These are phyloP conservation scores for Yarrowia divulgata DNA, from an alignment of 805 yeast species.

Conservation along the genomic window DNA sequence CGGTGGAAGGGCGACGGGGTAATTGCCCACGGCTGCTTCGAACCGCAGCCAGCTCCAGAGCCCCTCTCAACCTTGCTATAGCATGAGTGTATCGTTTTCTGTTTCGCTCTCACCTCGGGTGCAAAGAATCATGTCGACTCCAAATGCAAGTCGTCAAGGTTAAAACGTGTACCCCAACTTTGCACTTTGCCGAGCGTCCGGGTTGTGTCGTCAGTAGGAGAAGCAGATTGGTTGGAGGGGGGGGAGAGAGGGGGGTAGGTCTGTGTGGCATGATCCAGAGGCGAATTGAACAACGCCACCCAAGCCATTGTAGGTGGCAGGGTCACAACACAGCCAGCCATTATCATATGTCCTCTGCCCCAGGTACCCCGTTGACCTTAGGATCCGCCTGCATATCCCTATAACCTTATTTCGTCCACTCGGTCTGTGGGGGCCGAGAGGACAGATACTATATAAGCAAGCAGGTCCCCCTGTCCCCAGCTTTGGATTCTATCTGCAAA, in stretches of 20 bases:
- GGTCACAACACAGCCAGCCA: too few species aligned
- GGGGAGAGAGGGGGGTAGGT: too few species aligned
- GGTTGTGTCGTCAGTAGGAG: not conserved
- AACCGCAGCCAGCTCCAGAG: not conserved
- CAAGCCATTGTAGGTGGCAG: too few species aligned
- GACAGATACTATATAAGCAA: constrained; percentile 33
- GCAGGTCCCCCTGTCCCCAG: constrained; percentile 24
- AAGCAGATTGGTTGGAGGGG: too few species aligned
- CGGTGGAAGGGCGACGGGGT: not conserved
- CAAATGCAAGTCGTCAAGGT: constrained; percentile 17
- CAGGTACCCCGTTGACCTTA: not conserved
- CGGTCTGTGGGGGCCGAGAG: constrained; percentile 39
- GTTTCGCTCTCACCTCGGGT: constrained; percentile 36
- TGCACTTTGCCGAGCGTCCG: constrained; percentile 38
- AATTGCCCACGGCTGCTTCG: not conserved
- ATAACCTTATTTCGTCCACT: constrained; percentile 27
- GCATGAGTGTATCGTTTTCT: not conserved
- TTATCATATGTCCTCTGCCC: not conserved
- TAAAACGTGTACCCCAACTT: constrained; percentile 38
- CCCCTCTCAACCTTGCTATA: not conserved
- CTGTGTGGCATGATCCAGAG: not conserved
- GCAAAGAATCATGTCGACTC: constrained; percentile 37
- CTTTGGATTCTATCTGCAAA: constrained; percentile 26
- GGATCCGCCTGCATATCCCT: constrained; percentile 37
- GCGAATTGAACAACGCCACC: not conserved